These are phyloP conservation scores for Phaeosphaeriaceae sp. DNA, from an alignment of 2,329 filamentous ascomycete species.

Conservation along the genomic window DNA sequence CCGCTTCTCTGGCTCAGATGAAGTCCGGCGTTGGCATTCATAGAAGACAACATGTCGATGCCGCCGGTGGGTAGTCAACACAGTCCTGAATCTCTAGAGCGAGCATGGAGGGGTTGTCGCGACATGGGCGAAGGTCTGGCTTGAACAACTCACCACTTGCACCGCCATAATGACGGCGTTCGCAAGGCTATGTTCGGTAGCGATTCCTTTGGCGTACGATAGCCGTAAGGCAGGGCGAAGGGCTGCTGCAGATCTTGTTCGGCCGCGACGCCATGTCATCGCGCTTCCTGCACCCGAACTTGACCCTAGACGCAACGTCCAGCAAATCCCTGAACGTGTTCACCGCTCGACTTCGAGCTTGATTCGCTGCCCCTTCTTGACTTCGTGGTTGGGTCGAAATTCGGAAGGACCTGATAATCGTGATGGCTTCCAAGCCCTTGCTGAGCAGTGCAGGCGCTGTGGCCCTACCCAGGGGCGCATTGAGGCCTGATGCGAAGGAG, in stretches of 20 bases:
- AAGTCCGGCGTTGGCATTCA: conserved; percentile 18
- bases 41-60: conserved; percentile 11
- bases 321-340: conserved; percentile 48
- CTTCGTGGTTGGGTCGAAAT: conserved; percentile 19
- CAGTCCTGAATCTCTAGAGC: conserved; percentile 21
- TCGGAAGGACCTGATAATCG: conserved; percentile 24
- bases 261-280: conserved; percentile 49
- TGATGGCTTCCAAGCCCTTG: conserved; percentile 29
- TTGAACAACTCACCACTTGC: conserved; percentile 47
- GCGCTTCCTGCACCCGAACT: conserved; percentile 43
- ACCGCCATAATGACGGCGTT: conserved; percentile 46
- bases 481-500: conserved; percentile 34
- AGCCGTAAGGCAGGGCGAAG: conserved; percentile 43
- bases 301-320: conserved; percentile 33
- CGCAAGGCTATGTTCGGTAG: conserved; percentile 44
- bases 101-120: conserved; percentile 16
- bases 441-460: conserved; percentile 31
- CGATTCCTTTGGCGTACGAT: conserved; percentile 44
- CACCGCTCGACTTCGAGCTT: conserved; percentile 39
- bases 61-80: conserved; percentile 20
- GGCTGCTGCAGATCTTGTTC: conserved; percentile 51
- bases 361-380: conserved; percentile 44
- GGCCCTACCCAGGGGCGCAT: conserved; percentile 38
- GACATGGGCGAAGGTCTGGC: conserved; percentile 29
- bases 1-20: conserved; percentile 32